A percentile compares a stretch with the other conserved stretches of the same genome.
phyloP scores from a whole-genome alignment of 2,329 filamentous ascomycete genomes.

The Thielaviopsis cerberus region DNA sequence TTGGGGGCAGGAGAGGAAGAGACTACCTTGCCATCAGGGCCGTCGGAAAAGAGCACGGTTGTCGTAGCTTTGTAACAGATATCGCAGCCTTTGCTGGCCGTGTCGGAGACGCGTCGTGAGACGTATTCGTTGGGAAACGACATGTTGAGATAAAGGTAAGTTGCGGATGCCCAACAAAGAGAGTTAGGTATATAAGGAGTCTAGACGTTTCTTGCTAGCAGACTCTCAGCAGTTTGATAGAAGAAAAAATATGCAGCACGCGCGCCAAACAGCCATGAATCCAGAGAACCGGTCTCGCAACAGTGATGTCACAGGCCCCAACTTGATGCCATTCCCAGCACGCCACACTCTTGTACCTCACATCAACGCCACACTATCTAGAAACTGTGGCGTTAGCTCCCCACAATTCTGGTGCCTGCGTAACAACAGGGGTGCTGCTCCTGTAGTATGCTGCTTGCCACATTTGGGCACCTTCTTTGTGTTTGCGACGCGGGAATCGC shows the following conservation, averaged over 20 bases:
- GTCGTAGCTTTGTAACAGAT: slow-evolving; percentile 80
- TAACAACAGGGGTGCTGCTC: neutral
- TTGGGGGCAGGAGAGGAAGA: neutral
- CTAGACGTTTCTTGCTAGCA: no score
- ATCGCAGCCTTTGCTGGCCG: slow-evolving; percentile 67
- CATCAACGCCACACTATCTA: neutral
- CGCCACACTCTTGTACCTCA: neutral
- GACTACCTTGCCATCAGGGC: slow-evolving; percentile 11
- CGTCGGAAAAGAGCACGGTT: slow-evolving; percentile 53
- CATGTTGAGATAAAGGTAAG: slow-evolving; percentile 19
- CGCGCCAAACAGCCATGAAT: no score
- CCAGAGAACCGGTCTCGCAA: no score
- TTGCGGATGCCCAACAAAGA: neutral
- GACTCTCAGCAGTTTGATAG: no score
- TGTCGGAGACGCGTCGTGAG: slow-evolving; percentile 70
- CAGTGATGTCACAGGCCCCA: neutral
- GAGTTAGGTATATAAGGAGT: no score
- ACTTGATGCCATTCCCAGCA: neutral
- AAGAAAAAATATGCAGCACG: neutral
- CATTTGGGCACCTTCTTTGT: neutral
- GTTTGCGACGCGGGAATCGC: neutral
- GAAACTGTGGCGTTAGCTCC: neutral
- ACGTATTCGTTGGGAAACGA: slow-evolving; percentile 63
- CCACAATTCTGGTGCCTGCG: neutral
- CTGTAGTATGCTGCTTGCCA: neutral